Base-by-base conservation (phyloP, 73 alveolate species). In the Symbiodinium pilosum region DNA sequence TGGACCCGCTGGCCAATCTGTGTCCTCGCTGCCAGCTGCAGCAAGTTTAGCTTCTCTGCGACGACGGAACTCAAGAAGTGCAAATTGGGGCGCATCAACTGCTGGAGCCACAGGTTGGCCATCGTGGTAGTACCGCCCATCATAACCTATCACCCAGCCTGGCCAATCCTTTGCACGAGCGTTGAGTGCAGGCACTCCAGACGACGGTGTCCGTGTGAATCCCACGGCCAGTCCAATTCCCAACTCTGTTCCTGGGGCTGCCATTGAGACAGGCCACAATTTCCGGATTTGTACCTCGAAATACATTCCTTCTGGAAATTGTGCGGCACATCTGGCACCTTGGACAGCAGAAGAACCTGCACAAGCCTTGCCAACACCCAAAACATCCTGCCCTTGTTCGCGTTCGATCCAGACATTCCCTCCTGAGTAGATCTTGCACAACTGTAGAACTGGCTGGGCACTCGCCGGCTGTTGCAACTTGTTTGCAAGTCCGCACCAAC, bases 21-120 rank as follows among this genome's bases (percentile, higher is more conserved):
- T n/a, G 21, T 89, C 95, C 4, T 83, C 95, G 26, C 85, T 87
- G 42, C 95, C 95, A 4, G 86, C 87, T 41, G 87, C 95, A 56
- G 95, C 95, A 6, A 89, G 71, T 73, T 89, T 89, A 28, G 95
- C 95, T 34, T 89, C 95, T 52, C 95, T 24, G 18, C 71, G 95
- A 4, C 95, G 95, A 18, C 95, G 95, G 43, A 89, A 89, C 87
- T 89, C 95, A 30, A 56, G 95, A 43, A 89, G 87, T 24, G 95
- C 95, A 42, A 68, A 89, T 2, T 81, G 75, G 8, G 95, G 36
- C 28, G 95, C 43, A 47, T 52, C 43, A 43, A 89, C 39, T 8
- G 87, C 42, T 7, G 95, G 95, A 16, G 30, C 42, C 9, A 59
- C 95, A 69, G 59, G 87, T 4, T 32, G 75, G 42, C 95, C 95